Percentiles rank a stretch among this genome's conserved stretches.
phyloP scores from a whole-genome alignment of 768 basidiomycete species.

The Goffeauzyma gilvescens region DNA sequence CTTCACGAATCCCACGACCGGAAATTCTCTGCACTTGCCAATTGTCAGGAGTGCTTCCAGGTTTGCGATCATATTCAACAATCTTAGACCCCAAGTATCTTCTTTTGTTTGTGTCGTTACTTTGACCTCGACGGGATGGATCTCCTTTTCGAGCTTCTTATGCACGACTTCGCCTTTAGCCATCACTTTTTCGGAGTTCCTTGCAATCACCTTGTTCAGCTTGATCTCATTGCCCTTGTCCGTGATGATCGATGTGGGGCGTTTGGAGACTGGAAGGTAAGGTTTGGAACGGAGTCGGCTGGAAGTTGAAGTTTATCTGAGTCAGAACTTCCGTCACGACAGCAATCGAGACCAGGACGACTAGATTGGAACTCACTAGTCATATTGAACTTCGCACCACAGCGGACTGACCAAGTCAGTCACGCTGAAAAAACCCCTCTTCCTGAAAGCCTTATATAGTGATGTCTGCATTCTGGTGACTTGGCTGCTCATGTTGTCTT shows the following conservation, averaged over 20 bases:
- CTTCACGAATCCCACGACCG: slow-evolving; percentile 58
- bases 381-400: slow-evolving; percentile 34
- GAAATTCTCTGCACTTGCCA: slow-evolving; percentile 52
- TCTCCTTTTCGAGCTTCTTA: slow-evolving; percentile 53
- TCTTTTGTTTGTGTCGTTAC: slow-evolving; percentile 43
- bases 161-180: slow-evolving; percentile 41
- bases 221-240: slow-evolving; percentile 25
- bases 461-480: no score
- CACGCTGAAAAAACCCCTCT: slow-evolving; percentile 30
- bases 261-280: slow-evolving; percentile 20
- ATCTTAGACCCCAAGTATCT: slow-evolving; percentile 60
- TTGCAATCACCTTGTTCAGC: slow-evolving; percentile 26
- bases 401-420: slow-evolving; percentile 32
- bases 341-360: not conserved
- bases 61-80: slow-evolving; percentile 53
- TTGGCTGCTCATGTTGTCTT: no score
- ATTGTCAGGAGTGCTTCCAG: slow-evolving; percentile 38
- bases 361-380: slow-evolving; percentile 20
- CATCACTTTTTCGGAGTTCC: slow-evolving; percentile 29
- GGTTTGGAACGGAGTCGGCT: slow-evolving; percentile 29
- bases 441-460: slow-evolving; percentile 35
- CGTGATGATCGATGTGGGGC: slow-evolving; percentile 24
- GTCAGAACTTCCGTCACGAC: not conserved
- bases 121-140: slow-evolving; percentile 41
- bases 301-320: not conserved